Conservation (phyloP, 192 early-diverging fungal species). For the Backusella psychrophila region DNA sequence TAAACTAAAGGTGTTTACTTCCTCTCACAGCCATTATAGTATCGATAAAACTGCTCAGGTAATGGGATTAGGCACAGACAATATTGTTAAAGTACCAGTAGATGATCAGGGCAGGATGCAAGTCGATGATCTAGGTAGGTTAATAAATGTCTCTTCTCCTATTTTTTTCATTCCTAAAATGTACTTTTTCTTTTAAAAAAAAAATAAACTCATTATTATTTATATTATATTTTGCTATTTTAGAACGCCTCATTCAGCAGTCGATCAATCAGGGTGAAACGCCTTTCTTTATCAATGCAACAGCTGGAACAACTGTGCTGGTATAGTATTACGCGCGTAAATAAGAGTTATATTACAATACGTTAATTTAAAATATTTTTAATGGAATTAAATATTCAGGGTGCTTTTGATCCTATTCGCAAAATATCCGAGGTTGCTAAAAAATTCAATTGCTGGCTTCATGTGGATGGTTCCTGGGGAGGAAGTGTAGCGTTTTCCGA, state of each 20-base stretch:
- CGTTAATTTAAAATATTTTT: neutral
- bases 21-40: slow-evolving; percentile 70
- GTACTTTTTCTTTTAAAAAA: neutral
- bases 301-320: slow-evolving; percentile 82
- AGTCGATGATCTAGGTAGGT: slow-evolving; percentile 47
- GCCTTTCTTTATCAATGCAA: slow-evolving; percentile 83
- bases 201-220: neutral
- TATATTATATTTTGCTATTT: slow-evolving; percentile 2
- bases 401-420: slow-evolving; percentile 73
- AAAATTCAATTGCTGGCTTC: slow-evolving; percentile 67
- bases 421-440: slow-evolving; percentile 56
- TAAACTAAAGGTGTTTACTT: slow-evolving; percentile 65
- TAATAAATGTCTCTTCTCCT: neutral
- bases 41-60: slow-evolving; percentile 72
- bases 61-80: slow-evolving; percentile 68
- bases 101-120: slow-evolving; percentile 64
- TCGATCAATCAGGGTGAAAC: slow-evolving; percentile 43
- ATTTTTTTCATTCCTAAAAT: neutral
- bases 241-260: slow-evolving; percentile 45
- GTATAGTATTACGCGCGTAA: slow-evolving; percentile 18
- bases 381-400: slow-evolving; percentile 26
- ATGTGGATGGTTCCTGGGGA: slow-evolving; percentile 82
- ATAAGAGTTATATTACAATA: neutral
- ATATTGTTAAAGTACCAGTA: slow-evolving; percentile 63
- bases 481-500: slow-evolving; percentile 66